Conservation (phyloP, 2,329 filamentous ascomycete species). For the Chrysoporthe cubensis region DNA sequence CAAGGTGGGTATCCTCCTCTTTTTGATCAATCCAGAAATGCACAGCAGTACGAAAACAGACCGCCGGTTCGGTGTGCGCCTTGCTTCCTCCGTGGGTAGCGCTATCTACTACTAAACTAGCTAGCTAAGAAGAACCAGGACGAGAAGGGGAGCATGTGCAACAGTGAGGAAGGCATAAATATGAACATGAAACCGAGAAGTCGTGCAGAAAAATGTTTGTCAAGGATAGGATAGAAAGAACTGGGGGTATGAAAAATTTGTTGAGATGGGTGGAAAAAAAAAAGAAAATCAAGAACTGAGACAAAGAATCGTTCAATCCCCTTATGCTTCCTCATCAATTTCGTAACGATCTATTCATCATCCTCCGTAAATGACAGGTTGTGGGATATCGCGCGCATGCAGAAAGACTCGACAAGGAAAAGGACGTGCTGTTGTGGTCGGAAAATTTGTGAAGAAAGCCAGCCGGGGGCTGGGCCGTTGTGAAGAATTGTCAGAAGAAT, state of each 20-base stretch:
- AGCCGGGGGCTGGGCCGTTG: background rate
- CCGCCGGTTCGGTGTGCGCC: conserved; percentile 14
- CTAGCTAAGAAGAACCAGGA: background rate
- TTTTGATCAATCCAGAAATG: conserved; percentile 11
- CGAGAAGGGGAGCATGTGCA: background rate
- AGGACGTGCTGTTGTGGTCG: background rate
- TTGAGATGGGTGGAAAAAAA: background rate
- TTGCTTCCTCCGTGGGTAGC: conserved; percentile 15
- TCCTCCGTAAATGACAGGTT: conserved; percentile 22
- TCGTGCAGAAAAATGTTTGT: background rate
- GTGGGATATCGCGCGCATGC: conserved; percentile 12
- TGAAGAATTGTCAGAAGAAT: background rate
- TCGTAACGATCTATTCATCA: conserved; percentile 25
- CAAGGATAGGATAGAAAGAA: conserved; percentile 22
- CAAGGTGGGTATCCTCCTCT: conserved; percentile 25
- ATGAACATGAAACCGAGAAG: conserved; percentile 15
- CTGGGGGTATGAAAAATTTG: conserved; percentile 3
- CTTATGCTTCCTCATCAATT: conserved; percentile 21
- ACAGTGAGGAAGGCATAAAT: background rate
- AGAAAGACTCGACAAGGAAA: conserved; percentile 6
- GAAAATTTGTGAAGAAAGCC: background rate
- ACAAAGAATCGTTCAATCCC: background rate
- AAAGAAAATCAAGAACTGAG: conserved; percentile 15
- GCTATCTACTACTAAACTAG: conserved; percentile 22
- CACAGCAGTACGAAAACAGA: conserved; percentile 3